Evolutionary conservation across 805 yeast genomes (phyloP).

Genomic region (Pichia californica): DNA sequence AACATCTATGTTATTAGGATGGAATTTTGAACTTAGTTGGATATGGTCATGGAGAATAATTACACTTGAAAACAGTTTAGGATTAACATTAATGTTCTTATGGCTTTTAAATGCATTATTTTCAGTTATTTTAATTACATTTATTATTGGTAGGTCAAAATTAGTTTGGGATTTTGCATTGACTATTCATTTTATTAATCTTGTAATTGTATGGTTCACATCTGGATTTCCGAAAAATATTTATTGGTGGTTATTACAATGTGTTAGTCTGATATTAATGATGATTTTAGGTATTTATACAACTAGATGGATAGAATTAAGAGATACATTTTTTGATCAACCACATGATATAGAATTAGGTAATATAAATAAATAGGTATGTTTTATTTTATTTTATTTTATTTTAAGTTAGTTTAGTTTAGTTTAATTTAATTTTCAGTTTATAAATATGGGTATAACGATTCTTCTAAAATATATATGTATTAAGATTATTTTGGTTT

Average conservation of each 20-base stretch:
- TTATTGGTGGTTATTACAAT: slow-evolving; percentile 82
- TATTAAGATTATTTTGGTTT: no score
- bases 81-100: slow-evolving; percentile 61
- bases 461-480: no score
- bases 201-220: slow-evolving; percentile 60
- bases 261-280: slow-evolving; percentile 58
- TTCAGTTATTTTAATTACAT: slow-evolving; percentile 76
- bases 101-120: slow-evolving; percentile 84
- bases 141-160: slow-evolving; percentile 88
- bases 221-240: slow-evolving; percentile 63
- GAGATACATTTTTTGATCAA: slow-evolving; percentile 86
- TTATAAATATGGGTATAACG: no score
- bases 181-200: slow-evolving; percentile 81
- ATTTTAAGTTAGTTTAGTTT: no score
- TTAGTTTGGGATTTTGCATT: slow-evolving; percentile 94
- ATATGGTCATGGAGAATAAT: slow-evolving; percentile 77
- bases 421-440: no score
- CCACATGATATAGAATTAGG: slow-evolving; percentile 57
- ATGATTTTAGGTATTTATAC: slow-evolving; percentile 83
- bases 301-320: slow-evolving; percentile 84
- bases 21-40: slow-evolving; percentile 60
- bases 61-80: slow-evolving; percentile 69
- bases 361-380: not conserved
- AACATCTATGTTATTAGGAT: slow-evolving; percentile 64
- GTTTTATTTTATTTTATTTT: no score